Evolutionary conservation across 148 eudicot genomes (phyloP), one percentile per base, ranked within the genome.

Genomic region (Chenopodium formosanum): DNA sequence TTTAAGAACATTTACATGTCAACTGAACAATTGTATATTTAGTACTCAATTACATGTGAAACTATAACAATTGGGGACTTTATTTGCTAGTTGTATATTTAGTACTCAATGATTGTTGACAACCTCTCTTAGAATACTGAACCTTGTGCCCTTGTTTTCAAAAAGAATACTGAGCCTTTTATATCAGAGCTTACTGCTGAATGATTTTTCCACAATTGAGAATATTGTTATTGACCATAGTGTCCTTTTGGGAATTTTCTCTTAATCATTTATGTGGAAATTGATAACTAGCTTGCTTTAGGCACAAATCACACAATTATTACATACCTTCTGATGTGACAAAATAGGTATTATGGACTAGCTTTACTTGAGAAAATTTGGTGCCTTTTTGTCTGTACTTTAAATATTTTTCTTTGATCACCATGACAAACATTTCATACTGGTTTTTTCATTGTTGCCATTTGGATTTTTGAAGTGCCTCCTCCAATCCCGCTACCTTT

Each of bases 401-500:
- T 73, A 85, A 70, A 31, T 22, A 40, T 65, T 81, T 84, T 87
- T 31, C 29, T 74, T 85, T 84, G 84, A 83, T 80, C 77, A 77
- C 82, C 82, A 79, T 83, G 84, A 88, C 87, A 58, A 85, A 89
- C 80, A 79, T 77, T 91, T 87, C 76, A 74, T 52, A 14, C 12
- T 74, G 77, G 37, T 34, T 74, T 74, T n/a, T 74, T 52, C 19
- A n/a, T 74, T 74, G 20, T 74, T 82, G 78, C 82, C 83, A 82
- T 84, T 83, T 87, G 88, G 84, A 90, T 84, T 82, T 76, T 91
- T 88, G 84, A 85, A 96, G 99, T 96, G 94, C 98, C 97, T 82
- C 94, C 90, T 88, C 97, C 98, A 84, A 86, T 94, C 37, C 99
- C 98, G 81, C 98, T 93, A 80, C 97, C 91, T 87, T 87, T 89